Evolutionary conservation across 371 early-diverging fungal genomes (phyloP).

Genomic region (Mortierella sp.): DNA sequence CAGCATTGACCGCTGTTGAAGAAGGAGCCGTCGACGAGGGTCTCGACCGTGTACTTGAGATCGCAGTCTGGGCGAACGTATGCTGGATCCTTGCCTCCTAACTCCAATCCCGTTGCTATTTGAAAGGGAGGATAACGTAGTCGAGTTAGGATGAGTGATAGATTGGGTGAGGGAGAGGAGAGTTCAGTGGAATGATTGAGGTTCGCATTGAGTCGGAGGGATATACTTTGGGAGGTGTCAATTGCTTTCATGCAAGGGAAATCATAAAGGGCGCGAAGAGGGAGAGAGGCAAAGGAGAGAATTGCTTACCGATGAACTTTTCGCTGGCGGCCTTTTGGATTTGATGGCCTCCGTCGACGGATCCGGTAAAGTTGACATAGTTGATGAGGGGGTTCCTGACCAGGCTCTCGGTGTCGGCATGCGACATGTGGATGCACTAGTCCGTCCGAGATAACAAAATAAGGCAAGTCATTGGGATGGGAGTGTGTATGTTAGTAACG

Average conservation of each 20-base stretch:
- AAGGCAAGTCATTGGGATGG: neutral
- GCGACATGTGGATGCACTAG: conserved; percentile 65
- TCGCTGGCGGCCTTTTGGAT: conserved; percentile 73
- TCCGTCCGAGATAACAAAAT: neutral
- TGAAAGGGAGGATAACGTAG: neutral
- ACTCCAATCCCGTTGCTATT: conserved; percentile 80
- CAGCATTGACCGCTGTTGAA: conserved; percentile 92
- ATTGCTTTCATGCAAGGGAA: neutral
- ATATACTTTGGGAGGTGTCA: neutral
- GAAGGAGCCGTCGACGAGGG: conserved; percentile 86
- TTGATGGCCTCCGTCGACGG: conserved; percentile 80
- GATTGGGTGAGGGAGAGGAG: neutral
- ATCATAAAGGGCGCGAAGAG: neutral
- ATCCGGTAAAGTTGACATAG: conserved; percentile 88
- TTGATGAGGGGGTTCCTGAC: conserved; percentile 74
- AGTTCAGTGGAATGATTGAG: neutral
- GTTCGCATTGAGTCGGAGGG: neutral
- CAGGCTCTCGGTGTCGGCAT: conserved; percentile 71
- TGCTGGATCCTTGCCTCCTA: conserved; percentile 92
- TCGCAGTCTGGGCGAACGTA: conserved; percentile 86
- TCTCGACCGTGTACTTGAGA: conserved; percentile 77
- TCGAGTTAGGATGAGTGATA: neutral
- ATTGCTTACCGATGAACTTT: conserved; percentile 72
- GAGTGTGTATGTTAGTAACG: neutral
- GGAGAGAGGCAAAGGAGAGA: neutral